Base-by-base conservation (phyloP, 768 basidiomycete species). In the Auriculariales sp. region DNA sequence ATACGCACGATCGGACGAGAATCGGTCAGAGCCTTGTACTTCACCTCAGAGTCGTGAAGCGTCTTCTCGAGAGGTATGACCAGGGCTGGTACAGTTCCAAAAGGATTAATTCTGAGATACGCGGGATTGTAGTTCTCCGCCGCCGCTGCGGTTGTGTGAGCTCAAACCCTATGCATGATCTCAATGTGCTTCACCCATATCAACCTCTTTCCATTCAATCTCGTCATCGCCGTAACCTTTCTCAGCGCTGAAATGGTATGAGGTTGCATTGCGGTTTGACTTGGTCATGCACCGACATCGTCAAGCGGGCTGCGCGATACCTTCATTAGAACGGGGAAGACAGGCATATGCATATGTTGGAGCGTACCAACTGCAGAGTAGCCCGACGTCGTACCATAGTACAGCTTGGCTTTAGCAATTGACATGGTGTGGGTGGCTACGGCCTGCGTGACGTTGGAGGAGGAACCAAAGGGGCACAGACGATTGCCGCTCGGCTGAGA, bases 161-260 rank as follows among this genome's bases (percentile, higher is more conserved):
- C 35, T 33, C 30, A n/a, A 28, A 11, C 9, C 17, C 32, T 5
- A n/a, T 42, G 34, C 39, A 42, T 22, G 39, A 36, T 33, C 31
- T 45, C 30, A 15, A 28, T 28, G 34, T 30, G 31, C 61, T 68
- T 45, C 56, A 81, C 81, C 57, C 36, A 82, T 65, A 63, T 87
- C 78, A 9, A 90, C 84, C 25, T 74, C 61, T 62, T 73, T 82
- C 55, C 78, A 65, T 56, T 82, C 77, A 29, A 88, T 59, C 57
- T 92, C 90, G 59, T 89, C 83, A 27, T 70, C 59, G 3, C 77
- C 79, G 57, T 92, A 93, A 1, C 90, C 90, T 61, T 93, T 93
- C 66, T 93, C 90, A 53, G 66, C 64, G 12, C 73, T 72, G 55
- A 17, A 33, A 36, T n/a, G 29, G 32, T 29, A 29, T n/a, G 28